phyloP scores from a whole-genome alignment of 768 basidiomycete genomes.

The Multifurca ochricompacta region DNA sequence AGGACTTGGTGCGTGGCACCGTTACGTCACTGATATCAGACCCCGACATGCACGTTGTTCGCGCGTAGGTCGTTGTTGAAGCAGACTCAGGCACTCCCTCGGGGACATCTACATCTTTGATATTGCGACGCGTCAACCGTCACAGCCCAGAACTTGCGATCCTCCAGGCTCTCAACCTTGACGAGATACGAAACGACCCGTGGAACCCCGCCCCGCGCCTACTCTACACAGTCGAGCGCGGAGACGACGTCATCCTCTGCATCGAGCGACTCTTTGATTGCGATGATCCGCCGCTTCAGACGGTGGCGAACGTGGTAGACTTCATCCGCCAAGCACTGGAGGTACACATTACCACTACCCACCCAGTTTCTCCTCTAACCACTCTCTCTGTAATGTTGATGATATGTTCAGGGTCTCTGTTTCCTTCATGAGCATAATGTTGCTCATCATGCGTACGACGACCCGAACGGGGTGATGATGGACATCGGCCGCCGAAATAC shows the following conservation, averaged over 20 bases:
- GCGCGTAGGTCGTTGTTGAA: conserved; percentile 15
- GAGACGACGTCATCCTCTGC: conserved; percentile 36
- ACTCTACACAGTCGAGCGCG: conserved; percentile 36
- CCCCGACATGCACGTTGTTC: too few species aligned
- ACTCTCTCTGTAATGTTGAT: background rate
- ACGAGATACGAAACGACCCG: conserved; percentile 39
- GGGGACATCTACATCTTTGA: background rate
- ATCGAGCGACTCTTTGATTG: conserved; percentile 39
- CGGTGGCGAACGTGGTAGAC: conserved; percentile 42
- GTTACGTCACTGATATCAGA: background rate
- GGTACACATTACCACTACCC: conserved; percentile 23
- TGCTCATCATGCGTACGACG: conserved; percentile 6
- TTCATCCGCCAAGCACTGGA: conserved; percentile 46
- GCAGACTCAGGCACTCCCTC: background rate
- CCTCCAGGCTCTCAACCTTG: conserved; percentile 37
- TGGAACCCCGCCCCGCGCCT: conserved; percentile 49
- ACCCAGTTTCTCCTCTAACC: too few species aligned
- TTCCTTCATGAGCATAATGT: conserved; percentile 18
- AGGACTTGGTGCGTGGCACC: conserved; percentile 8
- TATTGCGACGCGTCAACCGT: conserved; percentile 12
- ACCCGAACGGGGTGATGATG: conserved; percentile 16
- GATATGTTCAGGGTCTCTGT: conserved; percentile 1
- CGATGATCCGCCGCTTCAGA: conserved; percentile 39
- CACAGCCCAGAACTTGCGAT: conserved; percentile 32
- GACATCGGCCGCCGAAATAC: conserved; percentile 9